phyloP scores from a whole-genome alignment of 2,329 filamentous ascomycete genomes.

The Calonectria henricotiae region DNA sequence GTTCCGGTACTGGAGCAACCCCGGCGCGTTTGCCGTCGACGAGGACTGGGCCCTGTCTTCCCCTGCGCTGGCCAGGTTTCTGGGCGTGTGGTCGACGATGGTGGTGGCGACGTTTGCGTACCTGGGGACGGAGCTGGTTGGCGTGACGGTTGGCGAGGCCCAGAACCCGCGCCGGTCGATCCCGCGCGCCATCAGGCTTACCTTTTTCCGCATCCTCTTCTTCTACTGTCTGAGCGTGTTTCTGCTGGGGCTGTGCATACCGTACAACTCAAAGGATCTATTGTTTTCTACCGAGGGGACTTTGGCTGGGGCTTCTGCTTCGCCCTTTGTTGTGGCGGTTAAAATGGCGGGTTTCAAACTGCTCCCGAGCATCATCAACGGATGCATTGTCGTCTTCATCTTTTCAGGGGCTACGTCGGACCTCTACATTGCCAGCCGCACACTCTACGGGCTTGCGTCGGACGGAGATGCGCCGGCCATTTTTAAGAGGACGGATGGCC shows the following conservation, averaged over 20 bases:
- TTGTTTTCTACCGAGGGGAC: constrained; percentile 68
- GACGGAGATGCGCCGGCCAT: constrained; percentile 81
- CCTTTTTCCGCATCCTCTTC: constrained; percentile 85
- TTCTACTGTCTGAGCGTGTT: constrained; percentile 85
- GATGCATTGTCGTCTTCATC: constrained; percentile 81
- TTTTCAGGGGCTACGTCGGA: constrained; percentile 85
- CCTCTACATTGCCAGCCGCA: constrained; percentile 82
- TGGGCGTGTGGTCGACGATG: constrained; percentile 79
- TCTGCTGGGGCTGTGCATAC: constrained; percentile 82
- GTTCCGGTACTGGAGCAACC: constrained; percentile 77
- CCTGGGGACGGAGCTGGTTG: constrained; percentile 82
- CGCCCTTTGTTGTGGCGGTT: constrained; percentile 84
- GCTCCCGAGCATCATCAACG: constrained; percentile 81
- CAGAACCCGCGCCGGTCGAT: constrained; percentile 85
- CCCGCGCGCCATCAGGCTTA: constrained; percentile 83
- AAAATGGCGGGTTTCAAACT: constrained; percentile 73
- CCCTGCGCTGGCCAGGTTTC: constrained; percentile 66
- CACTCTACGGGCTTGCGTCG: constrained; percentile 80
- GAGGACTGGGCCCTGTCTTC: constrained; percentile 34
- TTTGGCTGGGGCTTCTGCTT: constrained; percentile 63
- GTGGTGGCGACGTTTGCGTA: constrained; percentile 86
- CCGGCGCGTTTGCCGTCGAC: constrained; percentile 55
- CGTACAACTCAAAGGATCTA: constrained; percentile 76
- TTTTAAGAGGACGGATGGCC: constrained; percentile 79
- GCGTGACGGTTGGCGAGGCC: constrained; percentile 84